Evolutionary conservation across 768 basidiomycete species (phyloP), one percentile per base, ranked within the genome.

Genomic region (Amanita molliuscula): DNA sequence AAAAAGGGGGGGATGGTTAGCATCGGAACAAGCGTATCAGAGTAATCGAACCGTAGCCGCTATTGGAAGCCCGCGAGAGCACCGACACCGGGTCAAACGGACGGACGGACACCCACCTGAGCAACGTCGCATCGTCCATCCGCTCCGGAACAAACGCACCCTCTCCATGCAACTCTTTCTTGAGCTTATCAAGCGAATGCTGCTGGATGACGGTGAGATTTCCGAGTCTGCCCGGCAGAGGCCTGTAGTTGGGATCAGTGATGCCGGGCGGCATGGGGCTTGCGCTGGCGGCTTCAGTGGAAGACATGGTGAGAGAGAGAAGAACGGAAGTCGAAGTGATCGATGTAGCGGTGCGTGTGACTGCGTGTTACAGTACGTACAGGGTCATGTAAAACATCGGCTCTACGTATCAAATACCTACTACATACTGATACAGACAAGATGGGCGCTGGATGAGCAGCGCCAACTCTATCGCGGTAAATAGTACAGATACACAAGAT

Each of bases 141-240:
- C 84, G 68, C 54, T 76, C 76, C 10, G 74, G 67, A 11, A 78
- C 80, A 59, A 82, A 85, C 47, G 64, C 60, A 2, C 74, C 79
- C 59, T 79, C 82, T 1, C 72, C 79, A 55, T 73, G 61, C 53
- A 90, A 67, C 59, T 86, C 74, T 55, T 72, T 69, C 63, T 75
- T 78, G 65, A 94, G 74, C 58, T 78, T 76, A 25, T 82, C 75
- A 43, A 91, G 79, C 2, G 79, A 73, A 53, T 79, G 69, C 55
- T 76, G 74, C 59, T 91, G 86, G 4, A 60, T 37, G 1, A 69
- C 60, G 0, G 76, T 73, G 56, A 92, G 75, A 62, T 91, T 89
- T 29, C 89, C 89, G 16, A 87, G 67, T 33, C 82, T 75, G 11
- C 88, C 89, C 18, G 87, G 81, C 1, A 70, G 68, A 4, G 84